Evolutionary conservation across 768 basidiomycete species (phyloP).

Genomic region (Erythrobasidium yunnanense): DNA sequence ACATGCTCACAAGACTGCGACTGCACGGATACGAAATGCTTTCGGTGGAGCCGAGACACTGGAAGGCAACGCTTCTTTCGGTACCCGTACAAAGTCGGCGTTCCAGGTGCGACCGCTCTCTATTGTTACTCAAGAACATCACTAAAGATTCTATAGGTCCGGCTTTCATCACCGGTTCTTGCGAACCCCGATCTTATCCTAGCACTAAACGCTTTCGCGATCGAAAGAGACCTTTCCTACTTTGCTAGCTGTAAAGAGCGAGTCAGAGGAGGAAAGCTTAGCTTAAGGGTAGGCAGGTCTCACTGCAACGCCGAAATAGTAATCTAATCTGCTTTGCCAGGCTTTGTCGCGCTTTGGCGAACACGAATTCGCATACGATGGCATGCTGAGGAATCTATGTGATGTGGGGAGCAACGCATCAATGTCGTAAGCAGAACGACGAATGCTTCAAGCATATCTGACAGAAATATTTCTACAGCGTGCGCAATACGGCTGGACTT

Average conservation of each 20-base stretch:
- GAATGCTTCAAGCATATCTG: background rate
- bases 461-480: slow-evolving; percentile 46
- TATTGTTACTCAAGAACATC: background rate
- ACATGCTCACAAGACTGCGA: slow-evolving; percentile 51
- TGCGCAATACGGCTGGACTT: slow-evolving; percentile 71
- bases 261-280: slow-evolving; percentile 55
- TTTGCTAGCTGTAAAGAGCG: slow-evolving; percentile 64
- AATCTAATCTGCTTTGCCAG: background rate
- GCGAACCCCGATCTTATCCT: slow-evolving; percentile 55
- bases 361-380: slow-evolving; percentile 79
- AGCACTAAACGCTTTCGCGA: slow-evolving; percentile 59
- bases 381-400: slow-evolving; percentile 62
- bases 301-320: background rate
- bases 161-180: slow-evolving; percentile 43
- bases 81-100: slow-evolving; percentile 74
- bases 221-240: slow-evolving; percentile 67
- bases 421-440: slow-evolving; percentile 52
- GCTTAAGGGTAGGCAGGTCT: slow-evolving; percentile 60
- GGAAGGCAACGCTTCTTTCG: slow-evolving; percentile 67
- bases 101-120: slow-evolving; percentile 58
- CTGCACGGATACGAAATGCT: slow-evolving; percentile 69
- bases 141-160: slow-evolving; percentile 32
- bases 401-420: slow-evolving; percentile 65
- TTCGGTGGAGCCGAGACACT: slow-evolving; percentile 85
- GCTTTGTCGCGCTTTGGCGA: slow-evolving; percentile 37